Base-by-base conservation (phyloP, 2,329 filamentous ascomycete species). In the Esteya vermicola region DNA sequence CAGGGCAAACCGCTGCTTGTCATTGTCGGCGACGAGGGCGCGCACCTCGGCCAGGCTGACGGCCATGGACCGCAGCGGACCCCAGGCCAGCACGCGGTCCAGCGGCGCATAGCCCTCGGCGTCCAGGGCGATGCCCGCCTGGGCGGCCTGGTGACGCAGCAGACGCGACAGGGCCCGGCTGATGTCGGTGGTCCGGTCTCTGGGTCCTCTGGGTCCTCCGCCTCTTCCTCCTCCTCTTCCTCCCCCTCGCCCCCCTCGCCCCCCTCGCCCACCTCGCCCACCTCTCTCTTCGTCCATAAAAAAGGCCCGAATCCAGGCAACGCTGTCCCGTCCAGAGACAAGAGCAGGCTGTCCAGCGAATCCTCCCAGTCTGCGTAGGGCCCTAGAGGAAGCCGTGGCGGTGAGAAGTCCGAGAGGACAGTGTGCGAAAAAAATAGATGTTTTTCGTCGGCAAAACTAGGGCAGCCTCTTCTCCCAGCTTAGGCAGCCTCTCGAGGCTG, bases 1-100 rank as follows among this genome's bases (percentile, higher is more conserved):
- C 53, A 96, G 67, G 2, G 78, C 74, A 64, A 93, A 98, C 30
- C 91, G 82, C 59, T 95, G 82, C 63, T 98, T 98, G 53, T 89
- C 83, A 54, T 85, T 93, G 36, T 72, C 71, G 13, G 65, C 59
- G 12, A 95, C 86, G 14, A 80, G 70, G 9, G 67, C 57, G 40
- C 72, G 65, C 46, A 98, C 68, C 48, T 95, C 89, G 3, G 67
- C 61, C 42, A 94, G 72, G 0, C 80, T 82, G n/a, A 81, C 72
- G 45, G 82, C 68, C 9, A 93, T 67, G 4, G 72, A 75, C 46
- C 72, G 74, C 40, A 95, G 50, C 9, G 70, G 68, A 1, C 61
- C 63, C 64, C 68, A 76, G 45, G 61, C 57, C 33, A 77, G 59
- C 54, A 79, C 75, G 42, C 60, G 57, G 47, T 75, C 67, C 42